phyloP scores from a whole-genome alignment of 108 stramenopile genomes.

The Epithemia pelagica region DNA sequence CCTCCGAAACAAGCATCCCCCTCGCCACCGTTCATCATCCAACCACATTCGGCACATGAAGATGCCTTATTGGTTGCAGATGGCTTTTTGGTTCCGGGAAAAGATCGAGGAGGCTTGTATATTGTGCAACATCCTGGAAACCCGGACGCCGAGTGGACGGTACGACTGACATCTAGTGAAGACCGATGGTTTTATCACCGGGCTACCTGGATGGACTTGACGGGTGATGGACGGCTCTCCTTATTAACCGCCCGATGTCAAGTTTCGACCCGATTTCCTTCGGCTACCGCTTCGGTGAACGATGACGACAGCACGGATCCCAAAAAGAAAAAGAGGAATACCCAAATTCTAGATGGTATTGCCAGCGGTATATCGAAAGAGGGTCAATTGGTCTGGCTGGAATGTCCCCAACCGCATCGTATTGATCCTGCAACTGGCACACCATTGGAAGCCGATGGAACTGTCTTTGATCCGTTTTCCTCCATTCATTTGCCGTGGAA shows the following conservation, averaged over 20 bases:
- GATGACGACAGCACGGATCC: not conserved
- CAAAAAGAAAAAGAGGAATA: not conserved
- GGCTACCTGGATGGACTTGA: conserved; percentile 87
- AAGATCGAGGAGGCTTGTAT: conserved; percentile 88
- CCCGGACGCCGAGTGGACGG: conserved; percentile 45
- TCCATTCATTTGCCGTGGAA: conserved; percentile 76
- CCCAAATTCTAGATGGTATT: not conserved
- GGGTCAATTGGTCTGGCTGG: conserved; percentile 81
- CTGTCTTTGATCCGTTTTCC: conserved; percentile 73
- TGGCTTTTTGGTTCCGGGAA: conserved; percentile 93
- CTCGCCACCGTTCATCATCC: not conserved
- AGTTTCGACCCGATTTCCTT: conserved; percentile 27
- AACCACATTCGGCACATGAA: conserved; percentile 11
- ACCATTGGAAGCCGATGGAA: conserved; percentile 72
- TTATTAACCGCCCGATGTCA: conserved; percentile 86
- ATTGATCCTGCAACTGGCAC: conserved; percentile 58
- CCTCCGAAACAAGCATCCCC: not conserved
- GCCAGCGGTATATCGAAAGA: conserved; percentile 21
- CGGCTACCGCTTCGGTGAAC: conserved; percentile 12
- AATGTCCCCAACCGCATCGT: conserved; percentile 65
- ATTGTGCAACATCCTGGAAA: conserved; percentile 69
- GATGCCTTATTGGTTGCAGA: conserved; percentile 85
- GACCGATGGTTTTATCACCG: conserved; percentile 20
- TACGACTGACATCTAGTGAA: conserved; percentile 32
- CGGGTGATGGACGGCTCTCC: conserved; percentile 83